Base-by-base conservation (phyloP, 2,329 filamentous ascomycete genomes). In the Scedosporium aurantiacum region DNA sequence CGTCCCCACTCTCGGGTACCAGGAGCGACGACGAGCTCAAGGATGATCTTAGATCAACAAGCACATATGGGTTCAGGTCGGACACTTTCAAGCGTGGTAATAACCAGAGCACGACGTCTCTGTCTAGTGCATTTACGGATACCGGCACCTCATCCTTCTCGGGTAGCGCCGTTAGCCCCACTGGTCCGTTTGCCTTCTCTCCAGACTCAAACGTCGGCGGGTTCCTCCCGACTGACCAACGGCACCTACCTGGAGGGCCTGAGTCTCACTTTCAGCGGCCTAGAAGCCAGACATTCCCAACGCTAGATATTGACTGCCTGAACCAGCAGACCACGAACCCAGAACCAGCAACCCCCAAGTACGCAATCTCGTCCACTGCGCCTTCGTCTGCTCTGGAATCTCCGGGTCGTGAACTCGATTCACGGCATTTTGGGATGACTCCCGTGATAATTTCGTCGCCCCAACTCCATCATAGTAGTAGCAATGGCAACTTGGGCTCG, bases 271-370 rank as follows among this genome's bases (percentile, higher is more conserved):
- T 87, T 65, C 87, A 88, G 67, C 82, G 90, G 61, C 90, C 89
- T 63, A 82, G 91, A 68, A 94, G 90, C 71, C 91, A 95, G 72
- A 96, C 91, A 0, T 91, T 96, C 65, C 90, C 91, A 1, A 85
- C 87, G 54, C 76, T 90, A 50, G 85, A 84, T 61, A 78, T 88
- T 54, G 86, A 82, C 62, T 82, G 79, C 62, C 73, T 80, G 65
- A 79, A 78, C 66, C 79, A 80, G 62, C 64, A 52, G 3, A 40
- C 50, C 16, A 57, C 32, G 16, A 57, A 54, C 16, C 27, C 23
- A 1, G 59, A 63, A 7, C 63, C 69, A 43, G 27, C 65, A 16
- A 63, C 65, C 7, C 65, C 66, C 3, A 69, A 71, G 5, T 78
- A 82, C 40, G 75, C 78, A 1, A 70, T 78, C 66, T 82, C 80